Conservation (phyloP, 371 early-diverging fungal species). For the Mortierella sp. region DNA sequence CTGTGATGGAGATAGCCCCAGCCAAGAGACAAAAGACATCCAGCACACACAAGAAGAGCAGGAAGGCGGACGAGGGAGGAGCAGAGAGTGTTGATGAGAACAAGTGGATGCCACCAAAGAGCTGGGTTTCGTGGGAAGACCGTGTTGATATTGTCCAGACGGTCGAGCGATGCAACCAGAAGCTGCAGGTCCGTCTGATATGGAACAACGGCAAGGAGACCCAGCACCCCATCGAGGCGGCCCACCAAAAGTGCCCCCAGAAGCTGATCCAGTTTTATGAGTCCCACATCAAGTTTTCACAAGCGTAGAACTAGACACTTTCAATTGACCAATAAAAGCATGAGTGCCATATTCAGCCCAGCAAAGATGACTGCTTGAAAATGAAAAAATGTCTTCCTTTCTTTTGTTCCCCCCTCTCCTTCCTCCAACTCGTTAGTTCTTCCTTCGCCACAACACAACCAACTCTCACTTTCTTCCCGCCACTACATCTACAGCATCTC, state of each 20-base stretch:
- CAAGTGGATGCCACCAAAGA: slow-evolving; percentile 25
- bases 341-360: too few relatives aligned
- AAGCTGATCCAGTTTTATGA: slow-evolving; percentile 50
- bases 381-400: not conserved
- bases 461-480: not conserved
- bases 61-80: not conserved
- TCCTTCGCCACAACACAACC: not conserved
- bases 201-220: slow-evolving; percentile 51
- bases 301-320: too few relatives aligned
- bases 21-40: slow-evolving; percentile 32
- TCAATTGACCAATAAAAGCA: too few relatives aligned
- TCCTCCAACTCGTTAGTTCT: not conserved
- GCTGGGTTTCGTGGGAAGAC: slow-evolving; percentile 47
- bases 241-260: slow-evolving; percentile 37
- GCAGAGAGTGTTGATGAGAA: not conserved
- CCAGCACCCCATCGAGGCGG: slow-evolving; percentile 20
- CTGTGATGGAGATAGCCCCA: not conserved
- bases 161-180: slow-evolving; percentile 26
- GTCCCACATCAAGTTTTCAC: slow-evolving; percentile 45
- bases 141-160: slow-evolving; percentile 27
- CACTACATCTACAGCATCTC: not conserved
- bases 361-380: too few relatives aligned
- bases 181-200: slow-evolving; percentile 27
- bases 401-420: not conserved
- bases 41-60: not conserved